A percentile compares a stretch with the other conserved stretches of the same genome.
Conservation (phyloP, 2,329 filamentous ascomycete genomes). For the Fusarium succisae region DNA sequence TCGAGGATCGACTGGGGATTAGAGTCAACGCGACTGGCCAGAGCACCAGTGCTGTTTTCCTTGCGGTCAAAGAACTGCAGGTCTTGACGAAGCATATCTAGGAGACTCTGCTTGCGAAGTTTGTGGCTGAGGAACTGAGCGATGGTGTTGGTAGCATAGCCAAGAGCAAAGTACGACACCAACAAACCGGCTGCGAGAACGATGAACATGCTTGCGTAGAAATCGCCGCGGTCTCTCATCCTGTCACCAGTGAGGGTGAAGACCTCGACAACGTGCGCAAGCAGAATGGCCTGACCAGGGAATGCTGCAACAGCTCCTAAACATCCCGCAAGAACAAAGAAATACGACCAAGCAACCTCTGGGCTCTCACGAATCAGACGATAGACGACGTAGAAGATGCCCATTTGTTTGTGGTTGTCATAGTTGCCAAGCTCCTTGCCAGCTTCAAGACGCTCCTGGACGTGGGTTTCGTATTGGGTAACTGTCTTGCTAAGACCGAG, state of each 20-base stretch:
- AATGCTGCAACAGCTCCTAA: constrained; percentile 49
- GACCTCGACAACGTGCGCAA: constrained; percentile 53
- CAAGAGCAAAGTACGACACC: constrained; percentile 54
- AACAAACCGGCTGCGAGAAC: constrained; percentile 57
- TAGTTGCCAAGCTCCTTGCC: constrained; percentile 51
- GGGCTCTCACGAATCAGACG: constrained; percentile 52
- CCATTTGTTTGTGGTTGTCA: constrained; percentile 45
- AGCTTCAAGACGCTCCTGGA: constrained; percentile 44
- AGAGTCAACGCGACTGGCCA: constrained; percentile 49
- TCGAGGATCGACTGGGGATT: constrained; percentile 53
- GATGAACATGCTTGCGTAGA: constrained; percentile 65
- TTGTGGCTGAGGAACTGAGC: constrained; percentile 44
- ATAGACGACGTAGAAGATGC: constrained; percentile 44
- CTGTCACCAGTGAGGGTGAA: constrained; percentile 48
- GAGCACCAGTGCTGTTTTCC: constrained; percentile 52
- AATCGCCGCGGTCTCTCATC: constrained; percentile 56
- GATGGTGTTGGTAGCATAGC: constrained; percentile 48
- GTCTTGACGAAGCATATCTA: constrained; percentile 51
- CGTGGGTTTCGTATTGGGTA: constrained; percentile 45
- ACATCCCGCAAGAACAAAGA: constrained; percentile 46
- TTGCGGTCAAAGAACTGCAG: constrained; percentile 54
- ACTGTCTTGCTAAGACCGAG: constrained; percentile 41
- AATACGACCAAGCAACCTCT: constrained; percentile 48
- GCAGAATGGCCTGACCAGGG: constrained; percentile 56
- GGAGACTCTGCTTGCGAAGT: constrained; percentile 39